Evolutionary conservation across 129 eudicot species (phyloP), one percentile per base, ranked within the genome.

Genomic region (Flaveria ramosissima): DNA sequence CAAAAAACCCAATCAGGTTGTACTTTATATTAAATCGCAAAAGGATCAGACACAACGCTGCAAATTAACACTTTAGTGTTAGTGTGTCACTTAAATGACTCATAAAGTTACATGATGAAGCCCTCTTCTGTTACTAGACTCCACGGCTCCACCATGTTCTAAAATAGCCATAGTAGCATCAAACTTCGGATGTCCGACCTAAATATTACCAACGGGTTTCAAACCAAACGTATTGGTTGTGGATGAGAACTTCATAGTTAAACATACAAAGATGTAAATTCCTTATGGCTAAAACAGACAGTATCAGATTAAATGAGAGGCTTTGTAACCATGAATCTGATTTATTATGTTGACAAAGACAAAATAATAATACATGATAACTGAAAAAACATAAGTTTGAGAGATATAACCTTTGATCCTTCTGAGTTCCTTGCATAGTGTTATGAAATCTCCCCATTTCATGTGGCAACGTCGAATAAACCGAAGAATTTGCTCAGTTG

Each of bases 381-480:
- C 10, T 57, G 10, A 9, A 3, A 21, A 2, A 21, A 19, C 19
- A 21, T 0, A 71, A 56, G 27, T 19, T 19, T 56, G 27, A 46
- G 77, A 83, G 65, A 36, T 60, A 69, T 48, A 66, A 92, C 97
- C 97, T 92, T 92, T 92, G 64, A 92, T 89, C 78, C 93, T 86
- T 77, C 97, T 81, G 51, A 92, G 87, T 86, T 92, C 97, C 88
- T 92, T 92, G 96, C 97, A 92, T 32, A 92, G 88, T 14, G 96
- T 92, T 57, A 92, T 92, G 66, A 92, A 92, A 80, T 92, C 97
- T 21, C 97, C 97, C 97, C 97, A 92, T 83, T 92, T 89, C 97
- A 92, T 92, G 89, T 92, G 97, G 83, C 96, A 92, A 78, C 84
- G 85, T 69, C 97, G 82, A 63, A 92, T 92, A 85, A 92, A 89